Base-by-base conservation (phyloP, 2,329 filamentous ascomycete species). In the Fusarium praegraminearum region DNA sequence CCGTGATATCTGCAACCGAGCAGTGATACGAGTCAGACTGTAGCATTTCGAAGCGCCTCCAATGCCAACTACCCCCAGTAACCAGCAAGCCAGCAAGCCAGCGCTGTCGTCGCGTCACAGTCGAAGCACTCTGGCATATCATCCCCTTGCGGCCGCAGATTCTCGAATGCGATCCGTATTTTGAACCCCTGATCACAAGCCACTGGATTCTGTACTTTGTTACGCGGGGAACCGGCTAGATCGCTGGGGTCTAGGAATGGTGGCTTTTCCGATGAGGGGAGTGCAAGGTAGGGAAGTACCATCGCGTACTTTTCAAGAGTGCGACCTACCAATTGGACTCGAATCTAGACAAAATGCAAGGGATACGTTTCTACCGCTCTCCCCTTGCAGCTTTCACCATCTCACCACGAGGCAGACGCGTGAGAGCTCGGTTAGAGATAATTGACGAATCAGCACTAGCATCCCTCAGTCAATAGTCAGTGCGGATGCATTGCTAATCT, bases 181-280 rank as follows among this genome's bases (percentile, higher is more conserved):
- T 12, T 7, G 13, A n/a, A 36, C n/a, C n/a, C 11, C 24, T 33
- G 28, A 41, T 62, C 26, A 20, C 16, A 46, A 41, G 62, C 62
- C 55, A 62, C 55, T n/a, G 20, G 46, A 45, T 50, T 33, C 11
- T n/a, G 43, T 26, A 28, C 22, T 38, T 32, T 24, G n/a, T 53
- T 35, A 16, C 30, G 62, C 32, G 49, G 62, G 44, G 44, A 33
- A 13, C 38, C 16, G 44, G 41, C 5, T 10, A 30, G 35, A 11
- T 44, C 15, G n/a, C 20, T 36, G 11, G 40, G 33, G 15, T 40
- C 8, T 33, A 40, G 55, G 63, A 66, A 66, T 66, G 63, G 56
- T 62, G 63, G 63, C 63, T 66, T 49, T 13, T 49, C 24, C 7
- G n/a, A 24, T 10, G 16, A 24, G 4, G 4, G 33, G 5, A 33